phyloP scores from a whole-genome alignment of 192 early-diverging fungal genomes.

The Chytriomyces confervae region DNA sequence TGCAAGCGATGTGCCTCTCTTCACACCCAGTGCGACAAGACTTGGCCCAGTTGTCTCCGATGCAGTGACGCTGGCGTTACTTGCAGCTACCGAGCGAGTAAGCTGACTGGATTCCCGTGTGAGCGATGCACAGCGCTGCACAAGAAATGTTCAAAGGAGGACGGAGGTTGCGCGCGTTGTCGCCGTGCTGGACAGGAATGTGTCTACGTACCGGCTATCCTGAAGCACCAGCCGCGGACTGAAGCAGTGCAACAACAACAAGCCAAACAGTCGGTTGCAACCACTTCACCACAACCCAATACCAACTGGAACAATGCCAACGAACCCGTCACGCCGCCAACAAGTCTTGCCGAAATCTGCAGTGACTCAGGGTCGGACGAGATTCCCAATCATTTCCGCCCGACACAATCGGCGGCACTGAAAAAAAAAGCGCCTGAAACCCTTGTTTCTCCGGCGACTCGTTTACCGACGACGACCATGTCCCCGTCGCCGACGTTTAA shows the following conservation, averaged over 20 bases:
- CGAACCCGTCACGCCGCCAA: too few relatives aligned
- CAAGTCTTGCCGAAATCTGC: not conserved
- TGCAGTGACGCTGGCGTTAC: not conserved
- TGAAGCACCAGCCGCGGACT: not conserved
- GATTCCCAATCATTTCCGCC: not conserved
- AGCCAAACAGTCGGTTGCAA: not conserved
- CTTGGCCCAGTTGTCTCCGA: not conserved
- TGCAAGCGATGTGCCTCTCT: not conserved
- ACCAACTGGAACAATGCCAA: not conserved
- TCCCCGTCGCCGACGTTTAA: not conserved
- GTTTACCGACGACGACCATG: not conserved
- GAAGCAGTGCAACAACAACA: not conserved
- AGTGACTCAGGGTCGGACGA: not conserved
- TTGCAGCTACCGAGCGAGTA: not conserved
- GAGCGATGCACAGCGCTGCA: not conserved
- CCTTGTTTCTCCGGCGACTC: not conserved
- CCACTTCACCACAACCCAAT: not conserved
- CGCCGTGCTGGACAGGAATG: not conserved
- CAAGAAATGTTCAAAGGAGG: not conserved
- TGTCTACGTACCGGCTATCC: not conserved
- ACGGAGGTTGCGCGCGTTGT: not conserved
- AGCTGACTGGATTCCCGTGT: not conserved
- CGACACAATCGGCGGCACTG: not conserved
- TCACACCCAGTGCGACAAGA: not conserved
- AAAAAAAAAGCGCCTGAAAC: too few relatives aligned